These are phyloP conservation scores for Penicillium aurantiogriseum DNA, from an alignment of 2,329 filamentous ascomycete species.

Conservation along the genomic window DNA sequence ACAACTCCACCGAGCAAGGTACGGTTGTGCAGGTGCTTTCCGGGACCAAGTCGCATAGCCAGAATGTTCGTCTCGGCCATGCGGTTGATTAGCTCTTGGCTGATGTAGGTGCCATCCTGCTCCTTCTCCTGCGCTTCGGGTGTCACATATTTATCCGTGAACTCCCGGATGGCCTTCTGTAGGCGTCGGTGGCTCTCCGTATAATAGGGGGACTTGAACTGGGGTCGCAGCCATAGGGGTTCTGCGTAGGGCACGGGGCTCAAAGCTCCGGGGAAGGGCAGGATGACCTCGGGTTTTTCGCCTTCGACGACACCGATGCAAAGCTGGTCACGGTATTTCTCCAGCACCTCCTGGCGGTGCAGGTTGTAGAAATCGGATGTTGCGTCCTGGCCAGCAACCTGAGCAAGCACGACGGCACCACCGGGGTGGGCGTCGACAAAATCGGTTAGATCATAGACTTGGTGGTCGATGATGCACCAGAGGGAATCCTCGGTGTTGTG, in stretches of 20 bases:
- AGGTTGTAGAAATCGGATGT: constrained; percentile 88
- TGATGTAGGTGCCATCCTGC: constrained; percentile 68
- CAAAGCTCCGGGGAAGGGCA: constrained; percentile 67
- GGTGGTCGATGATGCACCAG: constrained; percentile 83
- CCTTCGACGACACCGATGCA: constrained; percentile 72
- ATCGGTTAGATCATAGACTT: constrained; percentile 82
- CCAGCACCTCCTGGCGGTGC: constrained; percentile 83
- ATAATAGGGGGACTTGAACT: constrained; percentile 79
- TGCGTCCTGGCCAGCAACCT: constrained; percentile 78
- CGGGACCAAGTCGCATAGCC: constrained; percentile 80
- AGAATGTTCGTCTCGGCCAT: constrained; percentile 74
- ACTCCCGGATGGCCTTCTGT: constrained; percentile 68
- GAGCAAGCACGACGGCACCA: constrained; percentile 73
- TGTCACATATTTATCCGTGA: constrained; percentile 68
- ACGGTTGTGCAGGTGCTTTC: constrained; percentile 74
- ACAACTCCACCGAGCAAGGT: constrained; percentile 67
- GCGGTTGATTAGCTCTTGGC: constrained; percentile 68
- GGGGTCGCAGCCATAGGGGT: constrained; percentile 74
- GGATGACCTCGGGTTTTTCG: constrained; percentile 72
- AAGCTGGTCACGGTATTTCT: constrained; percentile 70
- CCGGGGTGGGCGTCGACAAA: constrained; percentile 84
- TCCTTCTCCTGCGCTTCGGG: constrained; percentile 77
- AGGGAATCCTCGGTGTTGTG: constrained; percentile 73
- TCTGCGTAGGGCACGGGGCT: constrained; percentile 80
- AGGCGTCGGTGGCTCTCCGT: constrained; percentile 69